Evolutionary conservation across 257 asterid genomes (phyloP).

Genomic region (Rubia yunnanensis): DNA sequence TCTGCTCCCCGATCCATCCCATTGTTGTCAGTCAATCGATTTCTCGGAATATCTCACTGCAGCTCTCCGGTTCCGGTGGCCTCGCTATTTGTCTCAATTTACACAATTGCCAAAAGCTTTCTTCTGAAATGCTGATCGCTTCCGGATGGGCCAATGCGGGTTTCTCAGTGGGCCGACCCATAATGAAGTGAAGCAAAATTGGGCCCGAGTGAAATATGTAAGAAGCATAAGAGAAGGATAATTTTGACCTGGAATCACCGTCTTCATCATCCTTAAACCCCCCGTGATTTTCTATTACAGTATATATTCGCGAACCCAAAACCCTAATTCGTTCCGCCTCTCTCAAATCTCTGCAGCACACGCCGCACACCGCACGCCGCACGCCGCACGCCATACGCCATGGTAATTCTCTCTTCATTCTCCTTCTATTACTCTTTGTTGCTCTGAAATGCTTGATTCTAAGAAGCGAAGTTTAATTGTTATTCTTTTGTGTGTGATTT

Average conservation of each 20-base stretch:
- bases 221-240: not conserved
- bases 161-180: not conserved
- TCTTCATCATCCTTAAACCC: slow-evolving; percentile 4
- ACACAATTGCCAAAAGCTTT: not conserved
- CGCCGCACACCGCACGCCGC: slow-evolving; percentile 4
- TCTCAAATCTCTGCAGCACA: not conserved
- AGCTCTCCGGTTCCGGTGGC: not conserved
- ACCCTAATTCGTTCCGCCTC: not conserved
- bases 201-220: not conserved
- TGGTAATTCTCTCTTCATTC: not conserved
- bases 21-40: slow-evolving; percentile 16
- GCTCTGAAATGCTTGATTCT: not conserved
- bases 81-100: slow-evolving; percentile 2
- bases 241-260: not conserved
- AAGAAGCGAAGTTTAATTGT: not conserved
- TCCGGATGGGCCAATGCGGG: not conserved
- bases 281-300: no score
- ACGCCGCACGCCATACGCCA: not conserved
- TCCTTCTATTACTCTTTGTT: not conserved
- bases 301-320: not conserved
- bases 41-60: not conserved
- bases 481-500: not conserved
- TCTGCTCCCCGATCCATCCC: slow-evolving; percentile 98
- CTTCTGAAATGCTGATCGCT: not conserved
- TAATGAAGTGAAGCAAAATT: no score